Percentiles rank a stretch among this genome's conserved stretches.
Evolutionary conservation across 2,329 filamentous ascomycete species (phyloP).

Genomic region (Metarhizium anisopliae): DNA sequence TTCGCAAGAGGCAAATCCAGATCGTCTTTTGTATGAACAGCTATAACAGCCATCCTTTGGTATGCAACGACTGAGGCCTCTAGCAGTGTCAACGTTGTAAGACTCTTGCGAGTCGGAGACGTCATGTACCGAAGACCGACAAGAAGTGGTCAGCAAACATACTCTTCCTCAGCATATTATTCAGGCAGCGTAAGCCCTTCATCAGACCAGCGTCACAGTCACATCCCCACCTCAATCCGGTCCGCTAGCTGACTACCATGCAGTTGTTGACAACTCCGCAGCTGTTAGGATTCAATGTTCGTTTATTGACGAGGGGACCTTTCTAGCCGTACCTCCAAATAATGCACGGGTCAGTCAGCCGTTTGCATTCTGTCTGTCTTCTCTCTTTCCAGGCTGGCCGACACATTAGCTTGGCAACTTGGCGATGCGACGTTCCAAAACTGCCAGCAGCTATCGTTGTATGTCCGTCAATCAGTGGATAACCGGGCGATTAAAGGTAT

Average conservation of each 20-base stretch:
- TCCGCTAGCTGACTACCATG: background rate
- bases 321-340: no score
- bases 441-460: background rate
- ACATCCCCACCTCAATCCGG: background rate
- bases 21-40: background rate
- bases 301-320: no score
- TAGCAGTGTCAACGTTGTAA: background rate
- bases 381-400: no score
- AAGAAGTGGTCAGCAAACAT: no score
- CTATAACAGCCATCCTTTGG: background rate
- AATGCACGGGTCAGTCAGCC: no score
- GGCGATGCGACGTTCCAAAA: background rate
- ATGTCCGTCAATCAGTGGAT: background rate
- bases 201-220: background rate
- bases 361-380: no score
- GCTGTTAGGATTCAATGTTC: no score
- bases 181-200: background rate
- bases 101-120: background rate
- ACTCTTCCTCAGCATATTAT: no score
- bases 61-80: background rate
- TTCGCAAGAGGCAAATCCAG: background rate
- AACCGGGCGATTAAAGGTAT: conserved; percentile 1
- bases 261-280: background rate
- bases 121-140: no score
- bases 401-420: background rate